Evolutionary conservation across 768 basidiomycete species (phyloP).

Genomic region (Royoungia palumana): DNA sequence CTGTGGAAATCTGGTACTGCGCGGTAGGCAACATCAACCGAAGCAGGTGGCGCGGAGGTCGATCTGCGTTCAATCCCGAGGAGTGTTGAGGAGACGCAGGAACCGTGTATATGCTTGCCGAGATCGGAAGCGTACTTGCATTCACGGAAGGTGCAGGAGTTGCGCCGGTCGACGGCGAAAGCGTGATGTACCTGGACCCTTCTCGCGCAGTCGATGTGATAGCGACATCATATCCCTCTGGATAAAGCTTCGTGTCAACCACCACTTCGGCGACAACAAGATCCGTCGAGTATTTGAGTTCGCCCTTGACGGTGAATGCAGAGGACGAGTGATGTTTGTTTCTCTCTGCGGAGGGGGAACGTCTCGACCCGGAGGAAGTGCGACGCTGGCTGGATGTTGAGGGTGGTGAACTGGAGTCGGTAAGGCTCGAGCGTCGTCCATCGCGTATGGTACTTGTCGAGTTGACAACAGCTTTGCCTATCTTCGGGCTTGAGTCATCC

Average conservation of each 20-base stretch:
- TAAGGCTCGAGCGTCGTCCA: constrained; percentile 8
- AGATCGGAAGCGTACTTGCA: constrained; percentile 45
- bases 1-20: constrained; percentile 69
- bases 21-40: constrained; percentile 80
- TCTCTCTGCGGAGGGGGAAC: constrained; percentile 35
- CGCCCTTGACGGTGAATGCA: constrained; percentile 60
- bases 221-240: constrained; percentile 63
- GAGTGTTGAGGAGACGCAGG: constrained; percentile 83
- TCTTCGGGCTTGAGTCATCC: constrained; percentile 40
- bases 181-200: constrained; percentile 35
- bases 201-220: constrained; percentile 45
- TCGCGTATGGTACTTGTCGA: constrained; percentile 16
- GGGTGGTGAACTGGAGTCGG: constrained; percentile 24
- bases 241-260: constrained; percentile 77
- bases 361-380: constrained; percentile 24
- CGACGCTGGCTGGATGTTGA: constrained; percentile 15
- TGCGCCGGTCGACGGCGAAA: constrained; percentile 19
- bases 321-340: constrained; percentile 35
- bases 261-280: constrained; percentile 75
- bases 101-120: constrained; percentile 64
- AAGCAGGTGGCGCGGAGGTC: constrained; percentile 67
- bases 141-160: not conserved
- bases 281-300: constrained; percentile 61
- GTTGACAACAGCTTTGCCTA: constrained; percentile 37
- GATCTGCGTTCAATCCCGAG: constrained; percentile 53